phyloP scores from a whole-genome alignment of 2,329 filamentous ascomycete species.

The Colletotrichum euphorbiae region DNA sequence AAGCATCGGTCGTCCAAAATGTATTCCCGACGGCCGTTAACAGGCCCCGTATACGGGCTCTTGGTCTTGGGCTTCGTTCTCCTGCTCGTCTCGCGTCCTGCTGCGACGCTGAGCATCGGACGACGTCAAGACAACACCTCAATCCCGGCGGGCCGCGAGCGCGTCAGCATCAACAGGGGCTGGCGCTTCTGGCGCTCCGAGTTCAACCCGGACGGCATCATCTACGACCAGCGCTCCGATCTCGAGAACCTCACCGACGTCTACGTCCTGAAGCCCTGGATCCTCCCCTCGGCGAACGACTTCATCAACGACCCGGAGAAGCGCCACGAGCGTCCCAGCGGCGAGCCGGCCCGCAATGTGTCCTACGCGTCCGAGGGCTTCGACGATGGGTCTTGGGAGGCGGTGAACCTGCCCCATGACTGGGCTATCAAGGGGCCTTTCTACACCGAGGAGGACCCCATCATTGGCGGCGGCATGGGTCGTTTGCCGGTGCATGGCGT shows the following conservation, averaged over 20 bases:
- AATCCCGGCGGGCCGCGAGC: constrained; percentile 40
- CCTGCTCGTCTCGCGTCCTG: constrained; percentile 1
- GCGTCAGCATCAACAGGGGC: constrained; percentile 49
- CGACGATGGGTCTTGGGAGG: constrained; percentile 56
- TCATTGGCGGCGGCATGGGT: constrained; percentile 54
- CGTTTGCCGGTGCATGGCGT: constrained; percentile 63
- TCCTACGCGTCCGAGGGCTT: constrained; percentile 49
- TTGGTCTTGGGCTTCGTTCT: neutral
- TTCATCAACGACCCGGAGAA: constrained; percentile 49
- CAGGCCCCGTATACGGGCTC: neutral
- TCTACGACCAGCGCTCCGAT: constrained; percentile 44
- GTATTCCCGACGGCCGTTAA: neutral
- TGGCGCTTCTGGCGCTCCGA: constrained; percentile 54
- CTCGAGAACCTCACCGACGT: constrained; percentile 37
- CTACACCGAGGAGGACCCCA: constrained; percentile 47
- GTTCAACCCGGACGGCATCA: constrained; percentile 51
- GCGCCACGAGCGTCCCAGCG: constrained; percentile 47
- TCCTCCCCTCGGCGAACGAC: constrained; percentile 54
- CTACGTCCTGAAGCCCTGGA: constrained; percentile 53
- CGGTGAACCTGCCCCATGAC: constrained; percentile 58
- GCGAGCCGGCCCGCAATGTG: constrained; percentile 47
- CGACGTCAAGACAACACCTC: constrained; percentile 1
- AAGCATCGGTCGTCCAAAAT: neutral
- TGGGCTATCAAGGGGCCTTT: constrained; percentile 63
- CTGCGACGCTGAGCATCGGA: constrained; percentile 2